Evolutionary conservation across 2,329 filamentous ascomycete species (phyloP).

Genomic region (Plectosphaerella plurivora): DNA sequence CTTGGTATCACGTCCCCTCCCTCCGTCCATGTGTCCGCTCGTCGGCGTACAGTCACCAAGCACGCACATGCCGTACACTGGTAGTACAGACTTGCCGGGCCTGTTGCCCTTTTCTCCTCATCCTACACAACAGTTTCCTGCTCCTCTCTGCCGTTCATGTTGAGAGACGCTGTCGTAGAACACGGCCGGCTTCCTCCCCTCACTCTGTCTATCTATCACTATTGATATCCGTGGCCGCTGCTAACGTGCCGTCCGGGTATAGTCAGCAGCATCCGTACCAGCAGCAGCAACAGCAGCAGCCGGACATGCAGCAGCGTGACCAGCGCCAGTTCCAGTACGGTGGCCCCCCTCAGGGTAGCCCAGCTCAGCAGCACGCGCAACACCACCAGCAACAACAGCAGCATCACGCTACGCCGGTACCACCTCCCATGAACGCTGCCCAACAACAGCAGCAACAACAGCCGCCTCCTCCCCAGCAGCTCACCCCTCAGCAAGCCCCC

Average conservation of each 20-base stretch:
- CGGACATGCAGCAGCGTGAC: slow-evolving; percentile 43
- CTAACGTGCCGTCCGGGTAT: slow-evolving; percentile 13
- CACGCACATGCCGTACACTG: no score
- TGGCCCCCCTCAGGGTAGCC: slow-evolving; percentile 29
- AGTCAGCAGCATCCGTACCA: slow-evolving; percentile 44
- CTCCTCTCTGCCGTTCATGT: no score
- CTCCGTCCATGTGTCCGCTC: no score
- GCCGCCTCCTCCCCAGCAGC: slow-evolving; percentile 29
- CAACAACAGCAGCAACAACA: slow-evolving; percentile 23
- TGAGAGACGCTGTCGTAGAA: no score
- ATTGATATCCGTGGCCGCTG: neutral
- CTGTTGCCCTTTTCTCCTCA: no score
- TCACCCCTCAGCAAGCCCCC: slow-evolving; percentile 26
- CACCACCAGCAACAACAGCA: slow-evolving; percentile 27
- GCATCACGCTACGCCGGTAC: slow-evolving; percentile 12
- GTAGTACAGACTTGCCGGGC: no score
- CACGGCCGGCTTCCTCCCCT: no score
- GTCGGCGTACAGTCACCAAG: no score
- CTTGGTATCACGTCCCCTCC: no score
- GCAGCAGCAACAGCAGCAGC: slow-evolving; percentile 45
- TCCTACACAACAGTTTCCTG: no score
- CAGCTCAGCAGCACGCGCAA: slow-evolving; percentile 26
- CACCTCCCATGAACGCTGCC: slow-evolving; percentile 15
- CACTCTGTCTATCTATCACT: no score
- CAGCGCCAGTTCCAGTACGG: slow-evolving; percentile 38